Evolutionary conservation across 2,329 filamentous ascomycete species (phyloP).

Genomic region (Aureobasidium vineae): DNA sequence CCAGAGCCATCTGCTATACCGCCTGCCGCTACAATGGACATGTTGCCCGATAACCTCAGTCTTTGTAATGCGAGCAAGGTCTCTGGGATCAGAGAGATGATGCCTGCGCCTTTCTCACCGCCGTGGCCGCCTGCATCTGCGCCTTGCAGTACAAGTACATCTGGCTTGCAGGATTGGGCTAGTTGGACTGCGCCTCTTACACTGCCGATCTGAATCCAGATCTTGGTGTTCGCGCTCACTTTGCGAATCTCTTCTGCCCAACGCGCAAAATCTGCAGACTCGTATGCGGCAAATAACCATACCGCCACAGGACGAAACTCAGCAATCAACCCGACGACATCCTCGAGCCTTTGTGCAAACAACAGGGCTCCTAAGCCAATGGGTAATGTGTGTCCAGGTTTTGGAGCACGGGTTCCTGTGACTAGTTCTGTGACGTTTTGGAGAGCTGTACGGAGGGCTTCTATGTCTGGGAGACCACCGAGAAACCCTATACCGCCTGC

Average conservation of each 20-base stretch:
- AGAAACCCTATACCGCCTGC: slow-evolving; percentile 12
- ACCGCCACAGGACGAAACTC: slow-evolving; percentile 34
- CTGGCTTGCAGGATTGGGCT: slow-evolving; percentile 47
- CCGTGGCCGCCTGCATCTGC: slow-evolving; percentile 65
- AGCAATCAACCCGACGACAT: neutral
- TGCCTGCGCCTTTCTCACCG: slow-evolving; percentile 53
- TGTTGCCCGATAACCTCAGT: neutral
- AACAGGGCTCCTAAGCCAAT: slow-evolving; percentile 9
- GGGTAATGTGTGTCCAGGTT: neutral
- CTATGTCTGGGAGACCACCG: neutral
- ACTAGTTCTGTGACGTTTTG: slow-evolving; percentile 6
- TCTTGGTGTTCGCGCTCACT: slow-evolving; percentile 41
- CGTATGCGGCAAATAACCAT: slow-evolving; percentile 64
- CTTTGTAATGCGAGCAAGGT: slow-evolving; percentile 47
- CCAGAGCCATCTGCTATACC: slow-evolving; percentile 57
- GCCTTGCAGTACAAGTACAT: slow-evolving; percentile 62
- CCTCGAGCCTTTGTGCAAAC: slow-evolving; percentile 13
- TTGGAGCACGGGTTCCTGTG: neutral
- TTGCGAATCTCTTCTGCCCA: slow-evolving; percentile 36
- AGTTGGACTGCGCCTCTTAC: slow-evolving; percentile 55
- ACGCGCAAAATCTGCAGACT: slow-evolving; percentile 40
- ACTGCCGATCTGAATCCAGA: slow-evolving; percentile 62
- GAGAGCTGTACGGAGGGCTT: neutral
- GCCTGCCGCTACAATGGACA: slow-evolving; percentile 51
- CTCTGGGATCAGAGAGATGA: slow-evolving; percentile 60